phyloP scores from a whole-genome alignment of 495 filamentous ascomycete species.

The Staphylotrichum tortipilum region DNA sequence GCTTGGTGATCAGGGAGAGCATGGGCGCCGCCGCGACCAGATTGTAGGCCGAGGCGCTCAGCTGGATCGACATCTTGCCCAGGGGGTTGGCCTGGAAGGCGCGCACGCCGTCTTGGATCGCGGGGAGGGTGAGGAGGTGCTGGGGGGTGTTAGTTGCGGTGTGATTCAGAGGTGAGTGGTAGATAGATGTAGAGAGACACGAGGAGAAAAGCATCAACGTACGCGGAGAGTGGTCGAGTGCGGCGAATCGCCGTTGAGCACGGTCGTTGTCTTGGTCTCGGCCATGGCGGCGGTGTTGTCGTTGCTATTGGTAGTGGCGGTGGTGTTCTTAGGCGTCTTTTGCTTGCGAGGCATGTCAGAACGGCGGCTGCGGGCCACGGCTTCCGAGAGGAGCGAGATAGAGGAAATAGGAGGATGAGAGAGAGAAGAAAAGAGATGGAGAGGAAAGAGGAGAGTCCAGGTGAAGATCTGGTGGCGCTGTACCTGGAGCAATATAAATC shows the following conservation, averaged over 20 bases:
- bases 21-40: constrained; percentile 57
- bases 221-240: constrained; percentile 22
- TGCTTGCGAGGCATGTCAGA: no score
- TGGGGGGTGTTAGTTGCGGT: constrained; percentile 25
- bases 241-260: constrained; percentile 24
- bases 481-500: no score
- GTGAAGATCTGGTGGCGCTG: no score
- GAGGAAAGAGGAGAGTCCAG: no score
- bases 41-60: constrained; percentile 59
- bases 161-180: neutral
- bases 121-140: constrained; percentile 80
- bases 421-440: no score
- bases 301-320: no score
- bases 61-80: constrained; percentile 69
- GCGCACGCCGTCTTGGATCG: constrained; percentile 69
- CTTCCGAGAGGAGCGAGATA: no score
- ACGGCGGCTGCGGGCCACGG: no score
- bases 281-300: constrained; percentile 18
- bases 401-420: no score
- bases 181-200: no score
- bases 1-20: constrained; percentile 65
- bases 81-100: constrained; percentile 71
- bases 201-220: constrained; percentile 1
- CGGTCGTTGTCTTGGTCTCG: constrained; percentile 4
- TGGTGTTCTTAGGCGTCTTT: no score